These are phyloP conservation scores for Vicia villosa DNA, from an alignment of 306 rosid genomes.

Conservation along the genomic window DNA sequence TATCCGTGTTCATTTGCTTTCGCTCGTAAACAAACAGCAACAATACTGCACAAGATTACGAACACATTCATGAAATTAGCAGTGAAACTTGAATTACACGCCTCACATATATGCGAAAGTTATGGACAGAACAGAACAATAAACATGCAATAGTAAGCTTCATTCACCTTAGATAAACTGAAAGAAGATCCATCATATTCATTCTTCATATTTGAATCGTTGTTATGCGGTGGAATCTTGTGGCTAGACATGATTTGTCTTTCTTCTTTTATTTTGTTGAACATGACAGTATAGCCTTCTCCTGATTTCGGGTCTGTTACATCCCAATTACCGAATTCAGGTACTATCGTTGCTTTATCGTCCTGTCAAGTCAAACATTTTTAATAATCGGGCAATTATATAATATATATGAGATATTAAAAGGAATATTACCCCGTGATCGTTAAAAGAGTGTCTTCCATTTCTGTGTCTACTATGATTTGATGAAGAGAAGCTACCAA, in stretches of 20 bases:
- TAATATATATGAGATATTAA: background rate
- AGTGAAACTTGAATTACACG: background rate
- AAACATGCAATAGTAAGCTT: background rate
- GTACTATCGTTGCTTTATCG: conserved; percentile 14
- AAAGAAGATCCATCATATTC: conserved; percentile 11
- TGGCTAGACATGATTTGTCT: background rate
- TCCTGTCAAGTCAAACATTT: conserved; percentile 8
- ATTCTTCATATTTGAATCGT: conserved; percentile 28
- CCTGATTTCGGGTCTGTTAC: conserved; percentile 36
- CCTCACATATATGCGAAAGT: background rate
- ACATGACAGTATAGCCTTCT: conserved; percentile 38
- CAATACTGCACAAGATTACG: conserved; percentile 38
- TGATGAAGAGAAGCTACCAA: conserved; percentile 36
- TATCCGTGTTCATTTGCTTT: conserved; percentile 25
- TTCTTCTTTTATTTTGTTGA: conserved; percentile 39
- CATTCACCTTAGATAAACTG: conserved; percentile 29
- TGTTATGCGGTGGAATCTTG: background rate
- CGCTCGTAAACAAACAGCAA: conserved; percentile 37
- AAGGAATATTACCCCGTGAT: conserved; percentile 28
- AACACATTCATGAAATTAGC: conserved; percentile 4
- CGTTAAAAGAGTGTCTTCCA: conserved; percentile 24
- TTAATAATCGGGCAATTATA: background rate
- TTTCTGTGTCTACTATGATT: conserved; percentile 19
- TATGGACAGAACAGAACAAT: background rate
- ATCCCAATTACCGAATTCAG: conserved; percentile 45